Base-by-base conservation (phyloP, 2,329 filamentous ascomycete genomes). In the Diaporthe citriasiana region DNA sequence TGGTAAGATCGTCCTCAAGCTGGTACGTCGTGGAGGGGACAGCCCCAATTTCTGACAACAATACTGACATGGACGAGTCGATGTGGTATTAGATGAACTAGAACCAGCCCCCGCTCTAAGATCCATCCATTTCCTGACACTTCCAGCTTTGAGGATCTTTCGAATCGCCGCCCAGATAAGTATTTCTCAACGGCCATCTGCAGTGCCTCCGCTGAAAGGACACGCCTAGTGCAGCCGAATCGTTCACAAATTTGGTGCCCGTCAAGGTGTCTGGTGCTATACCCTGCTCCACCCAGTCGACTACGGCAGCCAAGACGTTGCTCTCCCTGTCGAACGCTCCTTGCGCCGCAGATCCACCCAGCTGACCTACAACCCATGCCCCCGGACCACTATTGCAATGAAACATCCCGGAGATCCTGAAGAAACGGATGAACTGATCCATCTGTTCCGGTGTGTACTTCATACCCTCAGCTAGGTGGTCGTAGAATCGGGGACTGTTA, bases 371-470 rank as follows among this genome's bases (percentile, higher is more conserved):
- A 13, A 75, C 73, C 13, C 71, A 80, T 1, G 86, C 85, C 1
- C 86, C 86, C 19, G 79, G 78, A 5, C 88, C 88, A 8, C 85
- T 84, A 13, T 70, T 76, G 77, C 88, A 90, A 78, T 90, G 89
- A 2, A 79, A 82, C 82, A 89, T 87, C 9, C 88, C 88, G 6
- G 84, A 85, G 75, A 90, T 84, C 42, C 83, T 83, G 82, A 90
- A 90, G 79, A 84, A 86, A 63, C 88, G 84, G 76, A 88, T 85
- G 74, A 86, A 87, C 0, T 79, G 77, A 72, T 87, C 85, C 7
- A 87, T 78, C 71, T 83, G 74, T 0, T 74, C 63, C 1, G 79
- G 66, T 0, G 80, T 76, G 0, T 82, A 77, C 8, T 76, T 76
- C 85, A 88, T 86, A 0, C 84, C 86, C 27, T 79, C 25, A 4